Conservation (phyloP, 345 rosid genomes). For the Aquilaria sinensis region DNA sequence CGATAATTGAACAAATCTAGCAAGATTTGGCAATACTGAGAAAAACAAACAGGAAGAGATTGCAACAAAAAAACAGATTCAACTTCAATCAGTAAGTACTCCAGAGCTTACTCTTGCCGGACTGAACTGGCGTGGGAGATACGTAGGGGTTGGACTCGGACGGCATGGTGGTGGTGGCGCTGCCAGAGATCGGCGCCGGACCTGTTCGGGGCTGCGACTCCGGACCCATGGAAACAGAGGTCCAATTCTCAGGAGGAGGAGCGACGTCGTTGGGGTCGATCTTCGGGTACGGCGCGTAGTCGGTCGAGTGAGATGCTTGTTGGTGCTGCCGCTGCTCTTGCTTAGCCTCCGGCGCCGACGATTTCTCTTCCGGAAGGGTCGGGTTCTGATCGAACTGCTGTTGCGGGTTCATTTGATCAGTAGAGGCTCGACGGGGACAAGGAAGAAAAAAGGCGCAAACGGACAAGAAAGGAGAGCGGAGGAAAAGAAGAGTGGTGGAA, state of each 20-base stretch:
- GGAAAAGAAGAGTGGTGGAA: too few species aligned
- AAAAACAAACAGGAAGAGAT: not conserved
- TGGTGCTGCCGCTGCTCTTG: slow-evolving; percentile 13
- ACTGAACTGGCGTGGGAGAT: slow-evolving; percentile 37
- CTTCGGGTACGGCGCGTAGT: slow-evolving; percentile 89
- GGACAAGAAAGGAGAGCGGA: too few species aligned
- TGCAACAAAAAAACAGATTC: not conserved
- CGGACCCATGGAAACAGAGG: slow-evolving; percentile 20
- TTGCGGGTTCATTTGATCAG: not conserved
- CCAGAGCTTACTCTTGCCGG: slow-evolving; percentile 46
- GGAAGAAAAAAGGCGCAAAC: too few species aligned
- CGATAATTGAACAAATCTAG: too few species aligned
- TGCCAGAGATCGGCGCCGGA: slow-evolving; percentile 38
- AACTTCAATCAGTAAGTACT: not conserved
- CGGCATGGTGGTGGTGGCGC: slow-evolving; percentile 75
- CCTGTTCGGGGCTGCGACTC: slow-evolving; percentile 15
- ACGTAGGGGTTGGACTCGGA: slow-evolving; percentile 79
- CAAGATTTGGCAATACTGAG: too few species aligned
- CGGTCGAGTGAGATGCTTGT: slow-evolving; percentile 41
- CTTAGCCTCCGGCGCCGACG: slow-evolving; percentile 4
- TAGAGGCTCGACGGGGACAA: too few species aligned
- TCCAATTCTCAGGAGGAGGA: slow-evolving; percentile 46
- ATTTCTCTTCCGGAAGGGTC: slow-evolving; percentile 4
- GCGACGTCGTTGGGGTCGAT: slow-evolving; percentile 71
- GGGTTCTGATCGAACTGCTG: slow-evolving; percentile 16